Base-by-base conservation (phyloP, 441 rosid genomes). In the Eutrema salsugineum region DNA sequence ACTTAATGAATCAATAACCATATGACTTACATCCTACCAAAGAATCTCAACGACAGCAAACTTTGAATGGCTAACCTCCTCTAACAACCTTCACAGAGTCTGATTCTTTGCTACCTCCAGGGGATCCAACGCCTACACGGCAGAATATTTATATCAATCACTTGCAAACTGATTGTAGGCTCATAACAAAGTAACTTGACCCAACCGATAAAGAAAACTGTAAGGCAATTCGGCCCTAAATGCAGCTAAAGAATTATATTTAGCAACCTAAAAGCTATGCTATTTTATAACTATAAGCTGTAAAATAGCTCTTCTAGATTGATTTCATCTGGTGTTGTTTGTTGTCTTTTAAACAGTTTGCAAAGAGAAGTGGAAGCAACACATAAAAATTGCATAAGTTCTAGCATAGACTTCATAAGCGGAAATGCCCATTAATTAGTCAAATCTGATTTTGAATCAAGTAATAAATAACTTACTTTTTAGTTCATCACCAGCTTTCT, bases 51-150 rank as follows among this genome's bases (percentile, higher is more conserved):
- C 19, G 24, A 70, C 28, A 63, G 59, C 53, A 73, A 49, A 64
- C 0, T 51, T 22, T 33, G 38, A 72, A 51, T 59, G 59, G 77
- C 90, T 78, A 70, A 94, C 98, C 98, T 94, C 98, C 98, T 75
- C 84, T 88, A 70, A 94, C 88, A 78, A 86, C 76, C 81, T 82
- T 94, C 67, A 91, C 85, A 46, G 90, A 44, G 76, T 78, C 68
- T 14, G 80, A 55, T 43, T 66, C 82, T 69, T 80, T 81, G 76
- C 63, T 82, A 64, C 72, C 55, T 56, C 68, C 44, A 4, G 68
- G 62, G 32, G 85, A 53, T 56, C 78, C 79, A 30, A 80, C 78
- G 62, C 91, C 98, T 91, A 78, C 71, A 75, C 46, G 62, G 56
- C 15, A 79, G 38, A 55, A 72, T 35, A 71, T 11, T 39, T 22